A percentile compares a stretch with the other conserved stretches of the same genome.
phyloP scores from a whole-genome alignment of 2,329 filamentous ascomycete species.

The Cytospora paraplurivora region DNA sequence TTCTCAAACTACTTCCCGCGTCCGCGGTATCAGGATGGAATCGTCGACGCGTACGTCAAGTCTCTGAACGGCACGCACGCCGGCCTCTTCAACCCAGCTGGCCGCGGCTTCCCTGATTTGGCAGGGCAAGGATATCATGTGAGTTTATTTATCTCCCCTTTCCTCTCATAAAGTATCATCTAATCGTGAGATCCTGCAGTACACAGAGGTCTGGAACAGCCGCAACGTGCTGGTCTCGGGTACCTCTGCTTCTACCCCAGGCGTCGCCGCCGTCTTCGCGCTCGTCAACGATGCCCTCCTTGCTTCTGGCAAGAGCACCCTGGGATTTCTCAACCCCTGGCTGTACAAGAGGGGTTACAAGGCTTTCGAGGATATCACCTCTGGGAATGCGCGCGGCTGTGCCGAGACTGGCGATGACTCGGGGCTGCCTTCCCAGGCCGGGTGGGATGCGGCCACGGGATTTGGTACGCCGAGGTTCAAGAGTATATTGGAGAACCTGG shows the following conservation, averaged over 20 bases:
- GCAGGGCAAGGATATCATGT: slow-evolving; percentile 59
- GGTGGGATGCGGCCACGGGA: slow-evolving; percentile 55
- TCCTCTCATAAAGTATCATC: no score
- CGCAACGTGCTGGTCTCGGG: slow-evolving; percentile 39
- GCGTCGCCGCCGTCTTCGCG: slow-evolving; percentile 56
- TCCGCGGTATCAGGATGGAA: slow-evolving; percentile 48
- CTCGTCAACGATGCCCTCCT: slow-evolving; percentile 58
- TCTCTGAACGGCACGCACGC: slow-evolving; percentile 45
- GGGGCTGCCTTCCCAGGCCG: slow-evolving; percentile 40
- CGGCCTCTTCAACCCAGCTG: slow-evolving; percentile 47
- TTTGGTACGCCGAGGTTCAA: slow-evolving; percentile 45
- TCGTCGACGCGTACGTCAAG: slow-evolving; percentile 45
- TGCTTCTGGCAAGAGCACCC: slow-evolving; percentile 47
- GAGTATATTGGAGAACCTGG: slow-evolving; percentile 18
- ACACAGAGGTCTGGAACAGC: slow-evolving; percentile 43
- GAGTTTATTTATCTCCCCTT: no score
- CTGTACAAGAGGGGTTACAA: slow-evolving; percentile 47
- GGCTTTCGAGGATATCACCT: slow-evolving; percentile 45
- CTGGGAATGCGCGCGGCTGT: slow-evolving; percentile 45
- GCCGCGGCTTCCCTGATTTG: slow-evolving; percentile 55
- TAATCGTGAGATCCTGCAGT: no score
- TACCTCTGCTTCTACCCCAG: slow-evolving; percentile 56
- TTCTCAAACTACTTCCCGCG: slow-evolving; percentile 54
- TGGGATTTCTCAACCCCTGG: slow-evolving; percentile 57
- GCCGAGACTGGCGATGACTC: slow-evolving; percentile 20